Base-by-base conservation (phyloP, 768 basidiomycete genomes). In the Thelephora aurantiotincta region DNA sequence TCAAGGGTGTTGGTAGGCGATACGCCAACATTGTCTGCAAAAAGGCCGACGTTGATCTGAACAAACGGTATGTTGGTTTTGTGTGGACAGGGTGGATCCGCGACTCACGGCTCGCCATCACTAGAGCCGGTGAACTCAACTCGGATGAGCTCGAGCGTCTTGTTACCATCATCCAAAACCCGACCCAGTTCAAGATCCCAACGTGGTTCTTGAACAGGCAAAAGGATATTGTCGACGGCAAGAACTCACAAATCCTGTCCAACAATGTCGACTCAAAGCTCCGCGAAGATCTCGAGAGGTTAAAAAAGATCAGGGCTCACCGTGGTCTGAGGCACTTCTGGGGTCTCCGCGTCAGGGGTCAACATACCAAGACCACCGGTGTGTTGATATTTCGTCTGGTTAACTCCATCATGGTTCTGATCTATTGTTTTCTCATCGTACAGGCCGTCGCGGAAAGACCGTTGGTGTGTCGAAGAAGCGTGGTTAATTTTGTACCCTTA, bases 11-110 rank as follows among this genome's bases (percentile, higher is more conserved):
- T 51, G 96, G 96, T 60, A 84, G 96, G 55, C 86, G 96, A 47
- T 99, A 98, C 71, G 82, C 96, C 63, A 98, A 98, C 72, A 70
- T 98, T 60, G 94, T 98, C 57, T 98, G 96, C 81, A 98, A 98
- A 72, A 99, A 99, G 75, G 96, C 96, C 52, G 96, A 98, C 71
- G 90, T 99, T 36, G 94, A 98, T 63, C 78, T 99, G 52, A 90
- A 78, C 75, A 99, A 99, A 73, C 88, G 96, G 96, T 98, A 60
- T 51, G 83, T 66, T 16, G 13, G 1, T 6, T 35, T 9, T 9
- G 26, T 4, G 9, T 30, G 5, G 5, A 9, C 9, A 30, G 26
- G 26, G 26, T 4, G 4, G 26, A 30, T 9, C 4, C 26, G 26
- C 4, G n/a, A 9, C 26, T 30, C 26, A 30, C 26, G 26, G 26